A percentile compares a stretch with the other conserved stretches of the same genome.
Evolutionary conservation across 1,284 basidiomycete genomes (phyloP).

Genomic region (Boletus mariae): DNA sequence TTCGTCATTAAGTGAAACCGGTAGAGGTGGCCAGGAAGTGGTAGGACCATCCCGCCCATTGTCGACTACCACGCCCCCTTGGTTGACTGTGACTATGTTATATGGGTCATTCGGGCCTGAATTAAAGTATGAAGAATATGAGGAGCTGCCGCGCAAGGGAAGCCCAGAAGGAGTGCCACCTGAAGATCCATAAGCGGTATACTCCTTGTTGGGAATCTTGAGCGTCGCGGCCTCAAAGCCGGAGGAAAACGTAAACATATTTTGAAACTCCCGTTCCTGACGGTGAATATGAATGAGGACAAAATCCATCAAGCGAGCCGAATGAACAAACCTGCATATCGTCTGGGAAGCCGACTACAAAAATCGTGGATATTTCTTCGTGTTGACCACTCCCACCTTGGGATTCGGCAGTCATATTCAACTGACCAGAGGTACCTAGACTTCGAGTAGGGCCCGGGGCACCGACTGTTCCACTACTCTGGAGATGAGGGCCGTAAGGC

Average conservation of each 20-base stretch:
- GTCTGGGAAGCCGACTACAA: constrained; percentile 98
- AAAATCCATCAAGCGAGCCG: neutral
- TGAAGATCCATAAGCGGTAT: constrained; percentile 59
- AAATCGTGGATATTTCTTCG: constrained; percentile 97
- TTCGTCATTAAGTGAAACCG: constrained; percentile 38
- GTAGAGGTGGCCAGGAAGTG: constrained; percentile 59
- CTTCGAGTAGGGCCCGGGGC: constrained; percentile 26
- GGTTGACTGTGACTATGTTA: constrained; percentile 73
- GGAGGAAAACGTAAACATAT: constrained; percentile 95
- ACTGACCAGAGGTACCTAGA: constrained; percentile 23
- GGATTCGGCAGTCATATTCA: constrained; percentile 19
- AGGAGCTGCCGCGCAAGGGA: constrained; percentile 32
- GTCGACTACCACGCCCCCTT: constrained; percentile 73
- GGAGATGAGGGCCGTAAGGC: constrained; percentile 66
- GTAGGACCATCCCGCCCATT: constrained; percentile 64
- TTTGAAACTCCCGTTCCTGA: constrained; percentile 97
- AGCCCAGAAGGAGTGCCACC: constrained; percentile 35
- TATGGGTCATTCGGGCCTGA: constrained; percentile 70
- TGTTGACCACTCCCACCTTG: constrained; percentile 37
- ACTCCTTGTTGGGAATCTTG: constrained; percentile 92
- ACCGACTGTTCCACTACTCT: constrained; percentile 36
- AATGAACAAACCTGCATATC: constrained; percentile 85
- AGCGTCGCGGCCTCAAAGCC: constrained; percentile 98
- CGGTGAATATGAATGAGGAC: constrained; percentile 18
- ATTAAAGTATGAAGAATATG: constrained; percentile 36